Evolutionary conservation across 2,329 filamentous ascomycete species (phyloP).

Genomic region (Endoconidiophora laricicola): DNA sequence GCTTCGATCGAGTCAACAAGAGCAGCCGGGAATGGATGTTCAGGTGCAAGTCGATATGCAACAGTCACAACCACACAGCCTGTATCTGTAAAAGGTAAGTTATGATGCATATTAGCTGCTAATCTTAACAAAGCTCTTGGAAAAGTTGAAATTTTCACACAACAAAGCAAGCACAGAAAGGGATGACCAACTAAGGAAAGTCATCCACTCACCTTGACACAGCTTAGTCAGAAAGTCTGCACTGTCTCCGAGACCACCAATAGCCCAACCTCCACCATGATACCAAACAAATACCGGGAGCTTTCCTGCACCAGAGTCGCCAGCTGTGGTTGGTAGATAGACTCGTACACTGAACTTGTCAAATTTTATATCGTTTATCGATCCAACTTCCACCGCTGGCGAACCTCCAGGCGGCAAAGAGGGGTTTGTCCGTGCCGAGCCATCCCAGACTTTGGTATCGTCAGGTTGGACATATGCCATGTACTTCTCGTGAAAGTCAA

Average conservation of each 20-base stretch:
- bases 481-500: slow-evolving; percentile 22
- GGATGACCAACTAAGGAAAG: neutral
- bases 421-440: slow-evolving; percentile 16
- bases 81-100: slow-evolving; percentile 24
- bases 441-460: slow-evolving; percentile 21
- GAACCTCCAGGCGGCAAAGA: slow-evolving; percentile 18
- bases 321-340: slow-evolving; percentile 16
- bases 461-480: slow-evolving; percentile 22
- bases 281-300: slow-evolving; percentile 22
- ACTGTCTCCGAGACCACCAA: slow-evolving; percentile 27
- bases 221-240: slow-evolving; percentile 23
- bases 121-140: too few relatives aligned
- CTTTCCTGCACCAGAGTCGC: slow-evolving; percentile 13
- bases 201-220: slow-evolving; percentile 15
- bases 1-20: slow-evolving; percentile 30
- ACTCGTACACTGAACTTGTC: slow-evolving; percentile 19
- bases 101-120: slow-evolving; percentile 21
- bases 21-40: slow-evolving; percentile 26
- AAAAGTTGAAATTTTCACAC: too few relatives aligned
- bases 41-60: slow-evolving; percentile 32
- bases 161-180: too few relatives aligned
- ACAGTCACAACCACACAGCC: slow-evolving; percentile 29
- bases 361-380: slow-evolving; percentile 17
- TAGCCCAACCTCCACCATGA: slow-evolving; percentile 34
- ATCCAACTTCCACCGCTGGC: slow-evolving; percentile 18